phyloP scores from a whole-genome alignment of 495 filamentous ascomycete genomes.

The Trichocladium uniseriatum region DNA sequence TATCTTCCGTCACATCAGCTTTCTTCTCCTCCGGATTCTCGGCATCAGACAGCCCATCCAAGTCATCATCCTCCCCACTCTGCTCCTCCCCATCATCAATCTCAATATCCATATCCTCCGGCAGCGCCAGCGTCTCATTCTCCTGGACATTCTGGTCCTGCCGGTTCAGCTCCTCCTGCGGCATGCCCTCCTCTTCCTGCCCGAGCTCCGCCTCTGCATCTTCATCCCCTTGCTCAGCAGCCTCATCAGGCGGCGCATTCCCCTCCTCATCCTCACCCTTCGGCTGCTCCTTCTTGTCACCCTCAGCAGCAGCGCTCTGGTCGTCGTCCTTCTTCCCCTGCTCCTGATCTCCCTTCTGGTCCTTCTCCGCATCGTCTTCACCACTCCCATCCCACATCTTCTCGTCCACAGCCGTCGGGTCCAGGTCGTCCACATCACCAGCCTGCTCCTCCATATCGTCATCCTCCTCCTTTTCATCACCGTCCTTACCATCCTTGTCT shows the following conservation, averaged over 20 bases:
- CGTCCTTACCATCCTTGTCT: conserved; percentile 33
- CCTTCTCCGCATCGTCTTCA: conserved; percentile 67
- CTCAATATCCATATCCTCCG: conserved; percentile 68
- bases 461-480: conserved; percentile 43
- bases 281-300: conserved; percentile 47
- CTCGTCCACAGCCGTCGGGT: conserved; percentile 83
- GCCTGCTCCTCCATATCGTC: conserved; percentile 76
- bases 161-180: conserved; percentile 53
- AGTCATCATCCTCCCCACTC: conserved; percentile 40
- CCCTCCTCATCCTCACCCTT: conserved; percentile 56
- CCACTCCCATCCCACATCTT: conserved; percentile 91
- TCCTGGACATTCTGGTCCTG: conserved; percentile 59
- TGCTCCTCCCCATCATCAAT: conserved; percentile 41
- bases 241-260: conserved; percentile 47
- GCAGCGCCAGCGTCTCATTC: conserved; percentile 47
- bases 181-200: conserved; percentile 65
- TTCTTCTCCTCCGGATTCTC: conserved; percentile 18
- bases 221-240: conserved; percentile 48
- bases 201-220: conserved; percentile 57
- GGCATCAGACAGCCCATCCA: conserved; percentile 47
- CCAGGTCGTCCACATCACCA: conserved; percentile 81
- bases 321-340: conserved; percentile 57
- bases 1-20: conserved; percentile 11
- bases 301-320: conserved; percentile 50
- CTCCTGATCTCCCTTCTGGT: conserved; percentile 65